Base-by-base conservation (phyloP, 2,329 filamentous ascomycete genomes). In the Metarhizium humberi region DNA sequence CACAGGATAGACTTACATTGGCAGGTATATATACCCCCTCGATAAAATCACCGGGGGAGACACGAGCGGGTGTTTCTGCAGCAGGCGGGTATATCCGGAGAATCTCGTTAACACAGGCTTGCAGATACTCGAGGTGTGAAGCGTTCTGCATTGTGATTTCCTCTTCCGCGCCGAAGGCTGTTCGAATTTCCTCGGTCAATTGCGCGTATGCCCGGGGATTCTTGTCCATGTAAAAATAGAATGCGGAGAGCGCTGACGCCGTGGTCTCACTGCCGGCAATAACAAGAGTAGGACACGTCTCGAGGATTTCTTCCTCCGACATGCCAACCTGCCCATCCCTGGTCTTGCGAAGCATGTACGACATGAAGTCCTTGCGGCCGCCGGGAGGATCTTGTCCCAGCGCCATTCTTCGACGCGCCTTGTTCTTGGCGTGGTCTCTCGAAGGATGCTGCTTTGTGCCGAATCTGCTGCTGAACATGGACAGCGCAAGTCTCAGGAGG, bases 61-160 rank as follows among this genome's bases (percentile, higher is more conserved):
- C 11, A 20, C 64, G 53, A 54, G 11, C 69, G 60, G 20, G 69
- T 57, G 20, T 66, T 58, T 62, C 72, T 47, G 60, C 55, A 2
- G 60, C 60, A 1, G 63, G 64, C 10, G 73, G 72, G 52, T 73
- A 76, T 11, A 74, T 58, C 13, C 77, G 66, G 32, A 79, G 62
- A 3, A 63, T 64, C 62, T 78, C 76, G 0, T 76, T 66, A 11
- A 78, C 57, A 34, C 64, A 67, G 2, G 74, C 75, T 14, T 68
- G 60, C 38, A 77, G 74, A 54, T 75, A 67, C n/a, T 65, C 60
- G 16, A 66, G 43, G 1, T 47, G 59, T 50, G 45, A 65, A 56
- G 56, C 66, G 62, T 53, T 72, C 62, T 32, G 58, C 29, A 74
- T 55, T 4, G 60, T 69, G 46, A 78, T 77, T 0, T 75, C 69